Percentiles rank a stretch among this genome's conserved stretches.
Conservation (phyloP, 2,329 filamentous ascomycete species). For the Pseudocercospora fuligena region DNA sequence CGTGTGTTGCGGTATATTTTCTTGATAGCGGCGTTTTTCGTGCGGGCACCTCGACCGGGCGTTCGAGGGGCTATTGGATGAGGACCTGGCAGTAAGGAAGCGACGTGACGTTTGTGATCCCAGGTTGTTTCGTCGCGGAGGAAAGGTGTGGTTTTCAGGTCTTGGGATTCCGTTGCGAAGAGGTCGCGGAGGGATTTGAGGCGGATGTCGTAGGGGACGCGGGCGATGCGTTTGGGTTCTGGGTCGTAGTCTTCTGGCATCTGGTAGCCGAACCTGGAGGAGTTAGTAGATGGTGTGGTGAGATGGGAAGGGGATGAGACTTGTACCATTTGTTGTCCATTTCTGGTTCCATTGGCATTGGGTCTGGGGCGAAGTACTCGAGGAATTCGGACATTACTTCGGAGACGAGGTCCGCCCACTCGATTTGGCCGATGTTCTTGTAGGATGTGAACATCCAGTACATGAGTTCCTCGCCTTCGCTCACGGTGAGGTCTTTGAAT, state of each 20-base stretch:
- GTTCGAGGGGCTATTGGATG: no score
- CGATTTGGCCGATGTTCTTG: not conserved
- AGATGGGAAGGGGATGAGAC: no score
- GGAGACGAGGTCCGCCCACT: not conserved
- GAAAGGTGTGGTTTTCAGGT: not conserved
- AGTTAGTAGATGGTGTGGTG: not conserved
- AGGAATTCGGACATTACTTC: not conserved
- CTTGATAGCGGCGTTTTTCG: not conserved
- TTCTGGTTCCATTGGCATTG: not conserved
- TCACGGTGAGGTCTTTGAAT: not conserved
- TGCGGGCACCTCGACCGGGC: not conserved
- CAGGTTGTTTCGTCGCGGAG: not conserved
- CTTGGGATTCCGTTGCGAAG: not conserved
- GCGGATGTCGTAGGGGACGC: not conserved
- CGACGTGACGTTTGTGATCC: not conserved
- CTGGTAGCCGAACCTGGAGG: not conserved
- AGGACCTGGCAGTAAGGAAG: no score
- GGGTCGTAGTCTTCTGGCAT: not conserved
- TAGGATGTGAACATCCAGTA: not conserved
- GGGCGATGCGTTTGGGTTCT: not conserved
- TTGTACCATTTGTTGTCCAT: not conserved
- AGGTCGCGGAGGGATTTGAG: not conserved
- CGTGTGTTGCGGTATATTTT: not conserved
- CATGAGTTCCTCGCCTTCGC: not conserved
- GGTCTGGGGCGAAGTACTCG: not conserved